Base-by-base conservation (phyloP, 1,139 yeast genomes). In the Blastobotrys elegans region DNA sequence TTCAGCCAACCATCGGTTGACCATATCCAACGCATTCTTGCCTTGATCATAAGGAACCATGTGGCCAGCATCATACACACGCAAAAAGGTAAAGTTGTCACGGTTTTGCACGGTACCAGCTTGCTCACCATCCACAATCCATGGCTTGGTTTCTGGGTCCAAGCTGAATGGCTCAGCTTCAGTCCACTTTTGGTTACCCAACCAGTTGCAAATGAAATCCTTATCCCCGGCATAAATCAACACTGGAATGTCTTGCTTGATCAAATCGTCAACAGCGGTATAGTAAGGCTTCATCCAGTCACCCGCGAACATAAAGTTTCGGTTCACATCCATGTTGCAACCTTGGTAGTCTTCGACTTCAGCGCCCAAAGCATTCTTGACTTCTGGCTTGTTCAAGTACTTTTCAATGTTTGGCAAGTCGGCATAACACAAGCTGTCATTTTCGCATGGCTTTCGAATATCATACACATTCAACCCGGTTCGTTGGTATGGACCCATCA, bases 121-220 rank as follows among this genome's bases (percentile, higher is more conserved):
- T 81, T 83, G 77, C 48, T 68, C 64, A 48, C 77, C 79, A 35
- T 69, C 72, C 22, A 68, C 65, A 5, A 53, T 50, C 61, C 75
- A 70, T 57, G 38, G 63, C 58, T 26, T 56, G 47, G 50, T 62
- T 63, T 55, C 69, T 64, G 50, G 61, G 57, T 40, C 65, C 64
- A 45, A 65, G 64, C 17, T 71, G 70, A 18, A 61, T 54, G 89
- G 92, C 85, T 52, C 79, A 80, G 58, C 86, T 59, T 84, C 74
- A 33, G 86, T 70, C 94, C 95, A 84, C 6, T 83, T 90, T 62
- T 76, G 76, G 68, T 85, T 86, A 50, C 95, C 95, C 58, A 87
- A 74, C 95, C 95, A 87, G 70, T 87, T 87, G 70, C 96, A 87
- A 58, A 87, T 86, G 66, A 79, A 87, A 67, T 86, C 95, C 69